phyloP scores from a whole-genome alignment of 2,329 filamentous ascomycete species.

The Neopestalotiopsis rosae region DNA sequence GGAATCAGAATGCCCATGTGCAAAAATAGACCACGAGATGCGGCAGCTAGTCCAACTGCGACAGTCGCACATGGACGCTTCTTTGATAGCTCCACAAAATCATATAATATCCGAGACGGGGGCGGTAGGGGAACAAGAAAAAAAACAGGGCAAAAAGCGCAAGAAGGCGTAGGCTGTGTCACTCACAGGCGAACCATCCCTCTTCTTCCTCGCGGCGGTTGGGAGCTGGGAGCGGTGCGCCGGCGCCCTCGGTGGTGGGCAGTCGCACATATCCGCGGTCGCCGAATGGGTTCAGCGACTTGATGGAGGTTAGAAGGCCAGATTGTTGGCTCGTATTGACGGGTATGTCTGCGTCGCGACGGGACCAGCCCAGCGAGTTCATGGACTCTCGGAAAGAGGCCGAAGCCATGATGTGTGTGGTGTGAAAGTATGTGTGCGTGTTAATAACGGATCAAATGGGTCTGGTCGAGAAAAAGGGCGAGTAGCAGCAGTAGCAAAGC shows the following conservation, averaged over 20 bases:
- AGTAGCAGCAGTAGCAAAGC: not conserved
- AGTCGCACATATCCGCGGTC: constrained; percentile 88
- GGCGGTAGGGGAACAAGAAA: constrained; percentile 24
- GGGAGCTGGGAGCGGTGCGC: constrained; percentile 84
- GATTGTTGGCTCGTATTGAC: constrained; percentile 74
- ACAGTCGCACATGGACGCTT: constrained; percentile 49
- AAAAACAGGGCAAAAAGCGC: constrained; percentile 27
- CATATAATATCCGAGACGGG: constrained; percentile 45
- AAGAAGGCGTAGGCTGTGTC: constrained; percentile 37
- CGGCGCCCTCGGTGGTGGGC: constrained; percentile 81
- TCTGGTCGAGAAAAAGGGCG: not conserved
- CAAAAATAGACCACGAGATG: constrained; percentile 49
- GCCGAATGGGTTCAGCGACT: constrained; percentile 87
- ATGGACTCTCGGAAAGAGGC: constrained; percentile 91
- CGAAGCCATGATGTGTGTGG: constrained; percentile 71
- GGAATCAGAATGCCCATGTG: constrained; percentile 38
- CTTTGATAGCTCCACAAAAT: constrained; percentile 30
- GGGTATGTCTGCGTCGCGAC: constrained; percentile 78
- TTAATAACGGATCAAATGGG: not conserved
- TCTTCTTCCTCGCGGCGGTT: constrained; percentile 92
- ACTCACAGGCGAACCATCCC: constrained; percentile 93
- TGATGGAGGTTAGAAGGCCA: constrained; percentile 80
- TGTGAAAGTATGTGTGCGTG: not conserved
- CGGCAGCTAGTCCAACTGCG: constrained; percentile 23
- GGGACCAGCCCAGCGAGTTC: constrained; percentile 93